Conservation (phyloP, 1,139 yeast species). For the Pichia cactophila region DNA sequence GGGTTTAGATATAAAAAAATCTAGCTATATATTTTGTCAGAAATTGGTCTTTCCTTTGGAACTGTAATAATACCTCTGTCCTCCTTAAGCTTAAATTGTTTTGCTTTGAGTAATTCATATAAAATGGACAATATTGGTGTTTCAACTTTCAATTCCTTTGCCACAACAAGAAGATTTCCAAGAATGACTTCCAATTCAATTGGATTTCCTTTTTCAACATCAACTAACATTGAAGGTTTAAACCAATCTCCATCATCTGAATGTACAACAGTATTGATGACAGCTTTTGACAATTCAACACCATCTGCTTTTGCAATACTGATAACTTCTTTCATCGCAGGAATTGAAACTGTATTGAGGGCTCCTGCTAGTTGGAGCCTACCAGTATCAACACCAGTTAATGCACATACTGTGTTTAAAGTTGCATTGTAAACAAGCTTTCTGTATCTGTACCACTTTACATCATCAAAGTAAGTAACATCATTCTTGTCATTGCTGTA, state of each 20-base stretch:
- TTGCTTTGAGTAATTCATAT: slow-evolving; percentile 33
- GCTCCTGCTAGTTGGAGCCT: slow-evolving; percentile 39
- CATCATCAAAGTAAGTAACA: slow-evolving; percentile 35
- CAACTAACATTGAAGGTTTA: slow-evolving; percentile 52
- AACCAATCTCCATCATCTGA: slow-evolving; percentile 49
- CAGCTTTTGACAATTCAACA: slow-evolving; percentile 33
- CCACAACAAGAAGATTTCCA: slow-evolving; percentile 45
- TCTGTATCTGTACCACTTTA: slow-evolving; percentile 43
- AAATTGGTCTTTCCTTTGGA: slow-evolving; percentile 24
- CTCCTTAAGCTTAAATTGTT: slow-evolving; percentile 38
- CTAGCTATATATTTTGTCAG: neutral
- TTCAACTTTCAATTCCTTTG: slow-evolving; percentile 35
- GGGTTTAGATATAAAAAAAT: too few species aligned
- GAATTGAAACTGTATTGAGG: slow-evolving; percentile 36
- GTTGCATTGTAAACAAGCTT: slow-evolving; percentile 50
- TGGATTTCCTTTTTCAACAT: slow-evolving; percentile 42
- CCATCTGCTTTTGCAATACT: slow-evolving; percentile 49
- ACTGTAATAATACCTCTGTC: slow-evolving; percentile 29
- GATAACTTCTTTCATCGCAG: slow-evolving; percentile 46
- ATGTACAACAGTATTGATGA: slow-evolving; percentile 36
- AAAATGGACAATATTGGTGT: slow-evolving; percentile 39
- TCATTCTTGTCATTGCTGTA: slow-evolving; percentile 33
- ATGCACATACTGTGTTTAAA: slow-evolving; percentile 40
- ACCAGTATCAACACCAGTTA: slow-evolving; percentile 38
- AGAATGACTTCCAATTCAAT: slow-evolving; percentile 49